Evolutionary conservation across 129 eudicot species (phyloP), one percentile per base, ranked within the genome.

Genomic region (Ambrosia trifida): DNA sequence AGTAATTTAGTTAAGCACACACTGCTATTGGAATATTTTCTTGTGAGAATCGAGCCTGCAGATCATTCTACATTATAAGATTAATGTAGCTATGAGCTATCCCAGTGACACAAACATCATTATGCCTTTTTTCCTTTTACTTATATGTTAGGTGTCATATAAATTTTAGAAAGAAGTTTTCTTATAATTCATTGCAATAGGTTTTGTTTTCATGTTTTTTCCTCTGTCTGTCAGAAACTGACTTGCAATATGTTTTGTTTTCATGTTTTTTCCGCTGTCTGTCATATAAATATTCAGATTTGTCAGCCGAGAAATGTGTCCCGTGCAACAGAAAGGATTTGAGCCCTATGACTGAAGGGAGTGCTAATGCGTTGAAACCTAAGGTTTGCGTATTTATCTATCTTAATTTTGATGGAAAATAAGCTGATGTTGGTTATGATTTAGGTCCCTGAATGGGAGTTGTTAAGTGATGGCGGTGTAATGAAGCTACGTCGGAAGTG

Each of bases 401-500:
- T 32, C 61, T 7, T 44, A 11, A 50, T 69, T 36, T 51, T 33
- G 44, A 19, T 49, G 53, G 41, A 43, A 11, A 64, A 51, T 57
- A 33, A 31, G 13, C 33, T 45, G 3, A 64, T 40, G 72, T 64
- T 76, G 20, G 35, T 18, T 59, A 65, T 33, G 13, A 44, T 69
- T 68, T 75, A 92, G 96, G 98, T 93, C 64, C 90, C 90, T 64
- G 93, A 73, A 76, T 93, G 96, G 98, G 85, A 83, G 70, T 72
- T 93, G 86, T 74, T 79, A 50, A 82, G 82, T 64, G 87, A 93
- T 82, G 91, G 73, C 67, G 90, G 90, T 62, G 47, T 72, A 11
- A 30, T 76, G 81, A 93, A 84, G 89, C 90, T 89, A 67, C 80
- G 85, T 45, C 81, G 85, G 17, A 76, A 90, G 36, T 93, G 98